Evolutionary conservation across 2,329 filamentous ascomycete species (phyloP), one percentile per base, ranked within the genome.

Genomic region (Drechslerella coelobrocha): DNA sequence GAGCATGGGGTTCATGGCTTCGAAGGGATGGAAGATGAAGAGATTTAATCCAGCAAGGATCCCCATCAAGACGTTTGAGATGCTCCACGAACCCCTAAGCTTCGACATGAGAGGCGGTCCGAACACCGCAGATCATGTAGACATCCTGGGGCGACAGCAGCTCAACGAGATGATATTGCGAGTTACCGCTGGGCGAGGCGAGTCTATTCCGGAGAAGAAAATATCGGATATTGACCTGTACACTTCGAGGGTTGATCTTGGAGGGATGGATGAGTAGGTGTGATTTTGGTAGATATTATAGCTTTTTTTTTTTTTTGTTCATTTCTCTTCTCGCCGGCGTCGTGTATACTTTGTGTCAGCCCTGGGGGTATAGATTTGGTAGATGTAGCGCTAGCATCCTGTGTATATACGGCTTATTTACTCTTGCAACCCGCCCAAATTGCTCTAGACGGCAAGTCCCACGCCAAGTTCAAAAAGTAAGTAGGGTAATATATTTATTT

Each of bases 1-100:
- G 9, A 95, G 90, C 75, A 86, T 87, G 0, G 94, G 93, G 1
- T 99, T 97, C 78, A 97, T 99, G 94, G 99, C 94, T 79, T 89
- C 91, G 75, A 91, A 89, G 76, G 94, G 94, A 2, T 99, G 94
- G 94, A 87, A 88, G 65, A 89, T 97, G 79, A 92, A 91, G 79
- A 85, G 94, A 34, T 99, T 95, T 78, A 99, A 99, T 76, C 94
- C 94, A 0, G 89, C 91, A 0, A 88, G 88, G 1, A 84, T 88
- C 29, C 86, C 91, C 76, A 82, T 99, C 73, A 95, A 87, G 41
- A 90, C 92, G 0, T 92, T 89, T 72, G 94, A 99, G 81, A 99
- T 99, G 94, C 90, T 88, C 0, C 94, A 99, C 77, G 92, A 97
- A 77, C 94, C 94, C 0, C 93, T 97, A 75, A 82, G 91, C 17